Evolutionary conservation across 805 yeast genomes (phyloP).

Genomic region (Nematodospora valgi): DNA sequence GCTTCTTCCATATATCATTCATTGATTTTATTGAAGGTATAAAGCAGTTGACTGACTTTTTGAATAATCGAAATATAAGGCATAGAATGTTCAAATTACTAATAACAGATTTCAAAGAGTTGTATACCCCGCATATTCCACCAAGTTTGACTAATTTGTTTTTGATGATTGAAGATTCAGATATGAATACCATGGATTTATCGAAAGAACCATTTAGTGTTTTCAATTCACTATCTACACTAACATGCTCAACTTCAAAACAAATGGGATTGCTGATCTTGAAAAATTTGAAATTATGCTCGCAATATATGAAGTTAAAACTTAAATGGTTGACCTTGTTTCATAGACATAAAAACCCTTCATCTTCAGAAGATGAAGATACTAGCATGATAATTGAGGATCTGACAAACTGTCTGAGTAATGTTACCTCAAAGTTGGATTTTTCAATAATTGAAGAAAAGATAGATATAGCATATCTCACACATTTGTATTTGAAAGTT

Average conservation of each 20-base stretch:
- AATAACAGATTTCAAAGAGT: slow-evolving; percentile 20
- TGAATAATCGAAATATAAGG: slow-evolving; percentile 21
- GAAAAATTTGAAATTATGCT: slow-evolving; percentile 17
- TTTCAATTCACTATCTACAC: slow-evolving; percentile 22
- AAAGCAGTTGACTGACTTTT: slow-evolving; percentile 21
- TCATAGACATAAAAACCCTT: slow-evolving; percentile 29
- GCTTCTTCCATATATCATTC: slow-evolving; percentile 31
- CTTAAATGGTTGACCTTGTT: slow-evolving; percentile 26
- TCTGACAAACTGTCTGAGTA: background rate
- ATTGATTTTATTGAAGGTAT: slow-evolving; percentile 24
- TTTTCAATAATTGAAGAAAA: slow-evolving; percentile 20
- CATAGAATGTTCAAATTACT: slow-evolving; percentile 28
- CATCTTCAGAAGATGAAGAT: slow-evolving; percentile 2
- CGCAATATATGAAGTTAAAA: slow-evolving; percentile 20
- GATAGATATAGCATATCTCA: slow-evolving; percentile 20
- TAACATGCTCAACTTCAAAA: slow-evolving; percentile 30
- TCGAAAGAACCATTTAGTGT: slow-evolving; percentile 16
- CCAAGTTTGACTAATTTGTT: slow-evolving; percentile 27
- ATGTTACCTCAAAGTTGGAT: background rate
- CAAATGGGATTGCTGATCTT: slow-evolving; percentile 29
- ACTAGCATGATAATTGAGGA: slow-evolving; percentile 1
- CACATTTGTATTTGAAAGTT: slow-evolving; percentile 23
- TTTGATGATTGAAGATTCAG: slow-evolving; percentile 29
- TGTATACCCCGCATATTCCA: slow-evolving; percentile 24
- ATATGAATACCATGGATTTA: slow-evolving; percentile 18